These are phyloP conservation scores for Metarhizium robertsii DNA, from an alignment of 2,329 filamentous ascomycete species.

Conservation along the genomic window DNA sequence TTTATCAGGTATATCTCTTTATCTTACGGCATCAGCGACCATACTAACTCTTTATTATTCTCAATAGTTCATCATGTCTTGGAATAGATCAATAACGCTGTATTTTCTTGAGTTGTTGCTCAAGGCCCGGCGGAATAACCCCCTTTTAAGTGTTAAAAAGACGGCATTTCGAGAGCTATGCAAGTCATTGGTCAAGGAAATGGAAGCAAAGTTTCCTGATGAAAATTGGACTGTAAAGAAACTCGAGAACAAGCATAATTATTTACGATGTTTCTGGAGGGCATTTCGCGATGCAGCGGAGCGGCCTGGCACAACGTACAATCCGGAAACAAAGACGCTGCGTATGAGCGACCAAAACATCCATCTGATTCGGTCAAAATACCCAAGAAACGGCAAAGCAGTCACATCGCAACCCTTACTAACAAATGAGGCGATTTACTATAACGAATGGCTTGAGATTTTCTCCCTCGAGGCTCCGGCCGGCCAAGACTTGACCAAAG, in stretches of 20 bases:
- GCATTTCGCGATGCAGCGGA: not conserved
- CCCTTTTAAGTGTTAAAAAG: not conserved
- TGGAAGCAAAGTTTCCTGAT: not conserved
- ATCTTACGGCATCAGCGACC: not conserved
- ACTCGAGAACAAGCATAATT: not conserved
- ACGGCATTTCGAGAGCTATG: not conserved
- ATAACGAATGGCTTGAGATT: not conserved
- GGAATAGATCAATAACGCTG: not conserved
- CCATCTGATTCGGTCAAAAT: not conserved
- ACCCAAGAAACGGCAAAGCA: not conserved
- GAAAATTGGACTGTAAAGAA: not conserved
- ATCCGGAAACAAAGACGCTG: not conserved
- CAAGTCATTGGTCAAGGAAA: not conserved
- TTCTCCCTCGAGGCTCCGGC: not conserved
- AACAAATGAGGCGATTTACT: not conserved
- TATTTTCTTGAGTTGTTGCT: not conserved
- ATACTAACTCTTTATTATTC: not conserved
- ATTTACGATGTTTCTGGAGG: not conserved
- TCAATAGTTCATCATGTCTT: not conserved
- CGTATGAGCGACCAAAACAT: not conserved
- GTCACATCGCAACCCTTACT: not conserved
- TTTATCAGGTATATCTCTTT: not conserved
- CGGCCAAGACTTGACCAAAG: not conserved
- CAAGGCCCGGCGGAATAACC: not conserved
- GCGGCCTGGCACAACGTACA: not conserved